Base-by-base conservation (phyloP, 2,329 filamentous ascomycete species). In the Aureobasidium mangrovei region DNA sequence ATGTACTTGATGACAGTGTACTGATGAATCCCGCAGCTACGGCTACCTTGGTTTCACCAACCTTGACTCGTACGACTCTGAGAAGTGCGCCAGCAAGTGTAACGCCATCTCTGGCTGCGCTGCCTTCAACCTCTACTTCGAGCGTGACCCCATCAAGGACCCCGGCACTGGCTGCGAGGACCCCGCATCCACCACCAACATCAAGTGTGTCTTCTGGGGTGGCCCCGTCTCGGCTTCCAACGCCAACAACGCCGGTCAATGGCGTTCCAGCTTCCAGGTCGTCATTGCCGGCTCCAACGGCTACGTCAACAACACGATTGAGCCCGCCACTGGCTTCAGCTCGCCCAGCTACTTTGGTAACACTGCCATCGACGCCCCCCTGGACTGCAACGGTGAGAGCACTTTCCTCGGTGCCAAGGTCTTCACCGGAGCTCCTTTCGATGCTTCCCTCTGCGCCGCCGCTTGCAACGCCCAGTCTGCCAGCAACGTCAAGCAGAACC, bases 111-210 rank as follows among this genome's bases (percentile, higher is more conserved):
- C 42, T n/a, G 61, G 56, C 5, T 71, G 69, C 47, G 40, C 56
- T 24, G 61, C 59, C 24, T 69, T 70, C 61, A 71, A 70, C 57
- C 56, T 69, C 40, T 69, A 66, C 59, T 60, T 63, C 44, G 67
- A 69, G 56, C 64, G 69, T 40, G 66, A 70, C 47, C 69, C 70
- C 7, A 60, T 57, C 4, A 26, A 67, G 12, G 58, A 63, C 35
- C 66, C 69, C 4, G 63, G 56, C 12, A 62, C 55, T 32, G 54
- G 48, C 10, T 72, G 70, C 59, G 52, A 60, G 7, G 64, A 71
- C 40, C 70, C 70, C 12, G 18, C 63, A 2, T 65, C 64, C 24
- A 59, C 64, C 12, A 67, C 64, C n/a, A 65, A 63, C 39, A 58
- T 60, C 57, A 69, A 69, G 56, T 71, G 70, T 56, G 62, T 64